A percentile compares a stretch with the other conserved stretches of the same genome.
Evolutionary conservation across 2,329 filamentous ascomycete species (phyloP).

Genomic region (Furcasterigmium sp.): DNA sequence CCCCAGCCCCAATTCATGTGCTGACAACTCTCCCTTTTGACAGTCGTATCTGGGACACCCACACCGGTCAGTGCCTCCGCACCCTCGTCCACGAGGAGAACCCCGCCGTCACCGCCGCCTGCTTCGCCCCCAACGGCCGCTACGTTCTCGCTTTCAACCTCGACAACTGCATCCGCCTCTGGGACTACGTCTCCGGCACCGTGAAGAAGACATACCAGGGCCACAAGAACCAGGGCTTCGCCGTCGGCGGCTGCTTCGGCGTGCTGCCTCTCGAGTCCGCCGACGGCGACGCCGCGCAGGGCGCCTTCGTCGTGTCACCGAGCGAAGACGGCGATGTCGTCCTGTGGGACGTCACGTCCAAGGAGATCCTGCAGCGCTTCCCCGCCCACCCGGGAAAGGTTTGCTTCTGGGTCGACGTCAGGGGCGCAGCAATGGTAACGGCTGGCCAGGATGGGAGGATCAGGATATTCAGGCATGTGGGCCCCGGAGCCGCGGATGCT

Average conservation of each 20-base stretch:
- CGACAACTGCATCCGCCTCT: slow-evolving; percentile 83
- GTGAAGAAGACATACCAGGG: slow-evolving; percentile 98
- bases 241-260: slow-evolving; percentile 80
- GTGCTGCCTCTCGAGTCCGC: slow-evolving; percentile 27
- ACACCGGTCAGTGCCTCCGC: slow-evolving; percentile 88
- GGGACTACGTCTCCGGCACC: slow-evolving; percentile 88
- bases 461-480: slow-evolving; percentile 38
- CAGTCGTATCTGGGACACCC: slow-evolving; percentile 90
- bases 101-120: slow-evolving; percentile 79
- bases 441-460: slow-evolving; percentile 51
- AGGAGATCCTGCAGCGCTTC: slow-evolving; percentile 71
- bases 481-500: neutral
- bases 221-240: slow-evolving; percentile 78
- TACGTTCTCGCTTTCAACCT: slow-evolving; percentile 89
- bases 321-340: slow-evolving; percentile 84
- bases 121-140: slow-evolving; percentile 90
- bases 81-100: slow-evolving; percentile 97
- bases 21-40: slow-evolving; percentile 8
- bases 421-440: slow-evolving; percentile 51
- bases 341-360: slow-evolving; percentile 86
- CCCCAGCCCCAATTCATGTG: no score
- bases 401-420: slow-evolving; percentile 61
- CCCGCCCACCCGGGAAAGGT: slow-evolving; percentile 44
- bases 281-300: slow-evolving; percentile 7
- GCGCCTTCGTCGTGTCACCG: slow-evolving; percentile 68